A percentile compares a stretch with the other conserved stretches of the same genome.
Conservation (phyloP, 2,329 filamentous ascomycete species). For the Phialemoniopsis sp. region DNA sequence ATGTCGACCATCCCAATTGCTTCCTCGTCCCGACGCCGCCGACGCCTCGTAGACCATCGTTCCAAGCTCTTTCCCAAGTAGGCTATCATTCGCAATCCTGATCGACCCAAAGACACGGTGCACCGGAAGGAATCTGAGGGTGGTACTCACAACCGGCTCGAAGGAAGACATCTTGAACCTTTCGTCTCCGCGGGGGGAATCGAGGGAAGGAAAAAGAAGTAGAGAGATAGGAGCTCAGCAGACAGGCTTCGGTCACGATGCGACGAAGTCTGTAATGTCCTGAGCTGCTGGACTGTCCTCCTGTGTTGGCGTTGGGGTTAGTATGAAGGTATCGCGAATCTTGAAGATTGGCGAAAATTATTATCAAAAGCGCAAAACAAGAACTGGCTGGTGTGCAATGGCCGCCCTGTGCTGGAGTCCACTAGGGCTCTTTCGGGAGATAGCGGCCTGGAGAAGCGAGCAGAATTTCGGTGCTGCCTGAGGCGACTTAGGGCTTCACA, state of each 20-base stretch:
- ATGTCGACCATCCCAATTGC: too few relatives aligned
- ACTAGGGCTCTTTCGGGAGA: slow-evolving; percentile 5
- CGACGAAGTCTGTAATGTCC: slow-evolving; percentile 10
- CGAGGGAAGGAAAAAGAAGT: background rate
- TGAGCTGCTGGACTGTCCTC: slow-evolving; percentile 11
- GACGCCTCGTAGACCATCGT: too few relatives aligned
- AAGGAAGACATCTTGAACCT: slow-evolving; percentile 60
- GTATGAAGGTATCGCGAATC: slow-evolving; percentile 11
- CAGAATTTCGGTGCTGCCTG: slow-evolving; percentile 2
- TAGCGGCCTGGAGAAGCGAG: background rate
- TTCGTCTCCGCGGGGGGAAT: slow-evolving; percentile 22
- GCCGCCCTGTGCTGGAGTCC: background rate
- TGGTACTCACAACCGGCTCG: slow-evolving; percentile 63
- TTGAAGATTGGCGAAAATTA: slow-evolving; percentile 13
- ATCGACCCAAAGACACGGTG: too few relatives aligned
- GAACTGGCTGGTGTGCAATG: slow-evolving; percentile 1
- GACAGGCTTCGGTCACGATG: slow-evolving; percentile 16
- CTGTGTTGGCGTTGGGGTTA: slow-evolving; percentile 12
- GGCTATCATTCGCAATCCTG: too few relatives aligned
- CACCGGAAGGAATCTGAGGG: too few relatives aligned
- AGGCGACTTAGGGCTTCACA: slow-evolving; percentile 2
- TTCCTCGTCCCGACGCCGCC: too few relatives aligned
- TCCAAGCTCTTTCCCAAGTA: too few relatives aligned
- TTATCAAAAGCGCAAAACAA: slow-evolving; percentile 10
- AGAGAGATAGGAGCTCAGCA: slow-evolving; percentile 8